Percentiles rank a stretch among this genome's conserved stretches.
These are phyloP conservation scores for Amaranthus tricolor DNA, from an alignment of 179 eudicot genomes.

Conservation along the genomic window DNA sequence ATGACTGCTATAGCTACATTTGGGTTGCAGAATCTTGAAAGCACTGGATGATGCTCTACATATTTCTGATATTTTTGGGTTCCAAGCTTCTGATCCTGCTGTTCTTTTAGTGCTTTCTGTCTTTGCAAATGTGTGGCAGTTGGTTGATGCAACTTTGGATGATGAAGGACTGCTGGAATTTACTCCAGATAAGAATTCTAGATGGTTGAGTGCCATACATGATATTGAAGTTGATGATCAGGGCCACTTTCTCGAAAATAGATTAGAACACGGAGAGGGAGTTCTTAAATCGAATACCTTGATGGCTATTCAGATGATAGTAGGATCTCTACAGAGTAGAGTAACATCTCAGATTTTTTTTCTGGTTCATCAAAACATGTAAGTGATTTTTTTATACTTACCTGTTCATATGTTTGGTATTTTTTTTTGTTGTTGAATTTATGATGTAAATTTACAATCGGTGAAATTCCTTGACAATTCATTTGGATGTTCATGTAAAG, in stretches of 20 bases:
- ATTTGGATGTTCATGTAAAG: no score
- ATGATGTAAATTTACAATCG: no score
- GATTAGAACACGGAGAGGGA: conserved; percentile 44
- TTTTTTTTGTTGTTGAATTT: background rate
- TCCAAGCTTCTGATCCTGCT: conserved; percentile 54
- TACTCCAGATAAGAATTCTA: conserved; percentile 54
- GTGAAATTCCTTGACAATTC: no score
- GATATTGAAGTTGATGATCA: conserved; percentile 61
- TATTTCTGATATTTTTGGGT: conserved; percentile 61
- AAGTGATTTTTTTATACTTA: conserved; percentile 25
- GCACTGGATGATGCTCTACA: conserved; percentile 61
- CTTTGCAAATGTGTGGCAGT: conserved; percentile 77
- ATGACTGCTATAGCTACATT: conserved; percentile 5
- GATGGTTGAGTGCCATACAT: conserved; percentile 57
- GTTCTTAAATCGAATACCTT: conserved; percentile 50
- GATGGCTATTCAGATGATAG: conserved; percentile 71
- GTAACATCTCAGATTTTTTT: conserved; percentile 82
- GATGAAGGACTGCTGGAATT: conserved; percentile 83
- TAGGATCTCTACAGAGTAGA: conserved; percentile 62
- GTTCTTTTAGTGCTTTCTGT: conserved; percentile 55
- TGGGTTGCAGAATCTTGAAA: conserved; percentile 63
- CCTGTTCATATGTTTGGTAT: background rate
- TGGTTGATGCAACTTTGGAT: conserved; percentile 84
- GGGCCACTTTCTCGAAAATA: conserved; percentile 44
- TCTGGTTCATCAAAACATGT: conserved; percentile 90